These are phyloP conservation scores for Cardiospermum halicacabum DNA, from an alignment of 345 rosid species.

Conservation along the genomic window DNA sequence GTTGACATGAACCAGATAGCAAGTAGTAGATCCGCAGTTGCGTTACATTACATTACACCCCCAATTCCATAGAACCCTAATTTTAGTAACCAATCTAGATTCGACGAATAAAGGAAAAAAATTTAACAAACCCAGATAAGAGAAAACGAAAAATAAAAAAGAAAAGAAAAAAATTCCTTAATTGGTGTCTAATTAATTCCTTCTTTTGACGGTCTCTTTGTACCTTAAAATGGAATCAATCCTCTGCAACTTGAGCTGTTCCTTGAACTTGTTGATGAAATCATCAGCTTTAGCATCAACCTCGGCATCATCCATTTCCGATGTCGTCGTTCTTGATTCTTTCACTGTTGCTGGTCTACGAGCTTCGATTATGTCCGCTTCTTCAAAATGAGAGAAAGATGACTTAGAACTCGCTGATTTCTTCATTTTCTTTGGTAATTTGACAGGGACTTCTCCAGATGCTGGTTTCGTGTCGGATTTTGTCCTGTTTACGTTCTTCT, in stretches of 20 bases:
- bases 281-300: conserved; percentile 87
- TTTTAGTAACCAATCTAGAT: conserved; percentile 7
- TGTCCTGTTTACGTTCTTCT: conserved; percentile 34
- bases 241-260: conserved; percentile 70
- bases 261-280: conserved; percentile 66
- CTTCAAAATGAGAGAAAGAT: conserved; percentile 52
- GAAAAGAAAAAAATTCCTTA: too few species aligned
- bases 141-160: too few species aligned
- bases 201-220: conserved; percentile 47
- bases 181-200: too few species aligned
- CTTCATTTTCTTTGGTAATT: conserved; percentile 71
- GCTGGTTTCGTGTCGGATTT: conserved; percentile 63
- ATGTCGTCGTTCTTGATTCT: conserved; percentile 30
- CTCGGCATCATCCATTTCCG: conserved; percentile 46
- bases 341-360: conserved; percentile 58
- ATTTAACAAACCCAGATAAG: neutral
- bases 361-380: conserved; percentile 43
- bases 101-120: neutral
- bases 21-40: conserved; percentile 32
- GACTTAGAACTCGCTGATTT: conserved; percentile 75
- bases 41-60: too few species aligned
- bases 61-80: neutral
- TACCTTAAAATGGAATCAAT: conserved; percentile 55
- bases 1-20: conserved; percentile 17
- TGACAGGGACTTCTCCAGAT: conserved; percentile 43